Conservation (phyloP, 768 basidiomycete species). For the Agrocybe praecox region DNA sequence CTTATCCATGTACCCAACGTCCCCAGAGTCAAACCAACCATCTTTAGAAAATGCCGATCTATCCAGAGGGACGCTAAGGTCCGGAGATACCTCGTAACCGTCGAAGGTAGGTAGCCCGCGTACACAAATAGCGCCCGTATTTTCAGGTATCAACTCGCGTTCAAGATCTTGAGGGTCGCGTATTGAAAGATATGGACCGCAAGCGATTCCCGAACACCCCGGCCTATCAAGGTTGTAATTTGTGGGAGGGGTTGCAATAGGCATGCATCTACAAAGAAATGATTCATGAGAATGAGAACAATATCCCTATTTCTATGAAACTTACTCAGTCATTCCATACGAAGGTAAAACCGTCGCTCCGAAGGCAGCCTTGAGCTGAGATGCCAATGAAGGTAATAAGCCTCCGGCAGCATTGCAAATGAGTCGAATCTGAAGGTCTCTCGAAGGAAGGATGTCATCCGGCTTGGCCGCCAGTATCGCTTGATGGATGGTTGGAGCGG, state of each 20-base stretch:
- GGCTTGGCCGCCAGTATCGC: slow-evolving; percentile 45
- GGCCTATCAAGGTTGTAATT: slow-evolving; percentile 47
- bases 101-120: slow-evolving; percentile 55
- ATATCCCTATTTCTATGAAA: background rate
- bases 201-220: slow-evolving; percentile 49
- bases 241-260: slow-evolving; percentile 46
- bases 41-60: slow-evolving; percentile 48
- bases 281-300: background rate
- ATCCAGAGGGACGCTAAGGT: slow-evolving; percentile 43
- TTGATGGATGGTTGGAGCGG: slow-evolving; percentile 52
- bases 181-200: slow-evolving; percentile 48
- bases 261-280: slow-evolving; percentile 47
- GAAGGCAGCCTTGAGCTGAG: slow-evolving; percentile 49
- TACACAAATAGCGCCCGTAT: slow-evolving; percentile 54
- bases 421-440: slow-evolving; percentile 44
- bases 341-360: slow-evolving; percentile 58
- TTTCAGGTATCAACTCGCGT: slow-evolving; percentile 37
- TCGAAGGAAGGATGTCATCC: slow-evolving; percentile 27
- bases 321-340: slow-evolving; percentile 60
- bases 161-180: slow-evolving; percentile 38
- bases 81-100: slow-evolving; percentile 50
- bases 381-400: slow-evolving; percentile 52
- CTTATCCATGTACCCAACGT: slow-evolving; percentile 47
- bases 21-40: slow-evolving; percentile 57
- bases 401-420: slow-evolving; percentile 56